These are phyloP conservation scores for Pseudoneurospora amorphoporcata DNA, from an alignment of 495 filamentous ascomycete species.

Conservation along the genomic window DNA sequence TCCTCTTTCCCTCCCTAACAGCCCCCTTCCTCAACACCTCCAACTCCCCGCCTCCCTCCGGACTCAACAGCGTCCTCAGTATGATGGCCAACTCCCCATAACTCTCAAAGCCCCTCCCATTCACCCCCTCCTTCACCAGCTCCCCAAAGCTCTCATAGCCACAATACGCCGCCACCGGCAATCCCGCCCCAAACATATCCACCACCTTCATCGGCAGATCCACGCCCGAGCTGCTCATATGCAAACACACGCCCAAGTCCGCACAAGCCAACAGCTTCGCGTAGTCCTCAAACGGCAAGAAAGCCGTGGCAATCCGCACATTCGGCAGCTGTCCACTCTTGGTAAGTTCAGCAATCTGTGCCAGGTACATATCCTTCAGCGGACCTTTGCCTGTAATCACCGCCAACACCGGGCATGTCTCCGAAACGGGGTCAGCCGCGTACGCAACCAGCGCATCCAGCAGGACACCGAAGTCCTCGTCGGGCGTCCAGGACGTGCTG, in stretches of 20 bases:
- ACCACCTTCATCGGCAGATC: constrained; percentile 99
- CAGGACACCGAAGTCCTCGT: constrained; percentile 87
- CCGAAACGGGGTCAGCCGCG: constrained; percentile 24
- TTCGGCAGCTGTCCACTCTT: constrained; percentile 48
- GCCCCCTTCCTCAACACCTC: constrained; percentile 60
- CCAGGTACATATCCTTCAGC: constrained; percentile 62
- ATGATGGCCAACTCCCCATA: constrained; percentile 47
- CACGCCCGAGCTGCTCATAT: constrained; percentile 86
- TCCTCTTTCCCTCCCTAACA: constrained; percentile 56
- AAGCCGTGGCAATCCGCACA: constrained; percentile 67
- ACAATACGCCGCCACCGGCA: constrained; percentile 81
- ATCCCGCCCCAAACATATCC: constrained; percentile 91
- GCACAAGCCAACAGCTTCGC: constrained; percentile 77
- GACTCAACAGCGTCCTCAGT: constrained; percentile 52
- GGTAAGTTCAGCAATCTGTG: constrained; percentile 49
- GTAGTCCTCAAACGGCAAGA: constrained; percentile 75
- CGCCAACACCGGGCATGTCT: constrained; percentile 40
- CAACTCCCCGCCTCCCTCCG: constrained; percentile 37
- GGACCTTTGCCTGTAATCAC: constrained; percentile 94
- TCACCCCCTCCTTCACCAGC: constrained; percentile 73
- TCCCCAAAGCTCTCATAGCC: constrained; percentile 80
- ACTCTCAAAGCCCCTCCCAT: constrained; percentile 71
- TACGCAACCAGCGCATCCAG: constrained; percentile 76
- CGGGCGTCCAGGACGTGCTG: constrained; percentile 91
- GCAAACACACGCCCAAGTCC: constrained; percentile 82